Conservation (phyloP, 139 green algal species). For the Spirogloea muscicola region DNA sequence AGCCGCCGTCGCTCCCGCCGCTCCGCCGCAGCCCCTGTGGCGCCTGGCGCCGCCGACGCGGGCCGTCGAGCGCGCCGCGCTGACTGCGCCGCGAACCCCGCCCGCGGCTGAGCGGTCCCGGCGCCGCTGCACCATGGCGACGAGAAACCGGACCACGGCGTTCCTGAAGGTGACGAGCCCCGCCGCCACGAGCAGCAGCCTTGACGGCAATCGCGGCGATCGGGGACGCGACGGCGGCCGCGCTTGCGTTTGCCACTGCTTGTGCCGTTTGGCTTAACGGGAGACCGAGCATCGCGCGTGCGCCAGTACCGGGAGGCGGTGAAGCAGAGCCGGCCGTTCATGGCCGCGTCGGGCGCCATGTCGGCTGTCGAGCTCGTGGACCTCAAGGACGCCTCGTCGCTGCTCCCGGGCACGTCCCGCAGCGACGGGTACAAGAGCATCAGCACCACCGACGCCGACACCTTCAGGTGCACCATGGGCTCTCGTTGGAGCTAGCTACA, state of each 20-base stretch:
- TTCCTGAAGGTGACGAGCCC: too few relatives aligned
- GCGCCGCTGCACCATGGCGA: slow-evolving; percentile 13
- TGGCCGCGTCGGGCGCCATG: background rate
- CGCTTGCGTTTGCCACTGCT: too few relatives aligned
- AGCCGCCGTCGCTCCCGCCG: too few relatives aligned
- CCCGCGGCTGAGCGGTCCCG: background rate
- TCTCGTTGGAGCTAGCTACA: background rate
- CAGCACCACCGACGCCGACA: slow-evolving; percentile 7
- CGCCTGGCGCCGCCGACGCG: background rate
- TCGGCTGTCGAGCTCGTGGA: too few relatives aligned
- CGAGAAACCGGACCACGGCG: slow-evolving; percentile 32
- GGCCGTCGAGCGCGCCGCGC: background rate
- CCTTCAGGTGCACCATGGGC: background rate
- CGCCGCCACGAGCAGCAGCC: too few relatives aligned
- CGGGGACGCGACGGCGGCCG: too few relatives aligned
- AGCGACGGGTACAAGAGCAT: background rate
- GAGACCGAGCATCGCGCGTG: too few relatives aligned
- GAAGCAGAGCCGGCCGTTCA: slow-evolving; percentile 11
- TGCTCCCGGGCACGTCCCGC: background rate
- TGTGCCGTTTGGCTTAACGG: too few relatives aligned
- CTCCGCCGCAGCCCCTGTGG: too few relatives aligned
- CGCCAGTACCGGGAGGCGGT: slow-evolving; percentile 41
- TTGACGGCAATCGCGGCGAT: too few relatives aligned
- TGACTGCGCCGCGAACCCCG: background rate
- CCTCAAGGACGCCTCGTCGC: too few relatives aligned